Conservation (phyloP, 352 stramenopile species). For the Globisporangium recalcitrans region DNA sequence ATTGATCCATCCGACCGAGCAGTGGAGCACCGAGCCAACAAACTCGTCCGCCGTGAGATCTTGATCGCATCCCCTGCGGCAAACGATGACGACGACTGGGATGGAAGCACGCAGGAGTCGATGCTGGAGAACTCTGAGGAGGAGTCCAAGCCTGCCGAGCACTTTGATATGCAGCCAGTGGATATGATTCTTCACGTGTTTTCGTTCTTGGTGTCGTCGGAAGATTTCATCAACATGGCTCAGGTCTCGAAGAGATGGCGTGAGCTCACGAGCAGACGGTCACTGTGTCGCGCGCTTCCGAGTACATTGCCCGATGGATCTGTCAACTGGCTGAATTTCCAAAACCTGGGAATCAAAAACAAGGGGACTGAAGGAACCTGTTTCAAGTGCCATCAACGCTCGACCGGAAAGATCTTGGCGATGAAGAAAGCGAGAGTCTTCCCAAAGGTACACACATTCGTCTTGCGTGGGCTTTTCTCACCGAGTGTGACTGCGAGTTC, state of each 20-base stretch:
- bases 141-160: conserved; percentile 41
- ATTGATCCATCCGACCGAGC: conserved; percentile 81
- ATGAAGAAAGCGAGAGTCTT: conserved; percentile 89
- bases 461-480: background rate
- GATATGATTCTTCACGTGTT: conserved; percentile 88
- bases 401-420: conserved; percentile 77
- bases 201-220: conserved; percentile 72
- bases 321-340: conserved; percentile 87
- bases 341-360: conserved; percentile 88
- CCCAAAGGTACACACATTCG: conserved; percentile 50
- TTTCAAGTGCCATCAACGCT: conserved; percentile 84
- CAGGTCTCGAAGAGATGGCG: conserved; percentile 78
- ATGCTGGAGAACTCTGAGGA: conserved; percentile 30
- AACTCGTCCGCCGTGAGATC: conserved; percentile 80
- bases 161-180: conserved; percentile 82
- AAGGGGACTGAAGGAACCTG: conserved; percentile 86
- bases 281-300: conserved; percentile 61
- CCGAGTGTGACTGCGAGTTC: background rate
- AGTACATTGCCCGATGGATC: conserved; percentile 66
- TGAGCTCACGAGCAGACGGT: conserved; percentile 63
- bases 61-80: conserved; percentile 74
- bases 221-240: conserved; percentile 66
- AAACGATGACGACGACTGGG: conserved; percentile 77
- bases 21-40: conserved; percentile 79
- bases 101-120: conserved; percentile 30